Evolutionary conservation across 345 rosid species (phyloP), one percentile per base, ranked within the genome.

Genomic region (Camelina laxa): DNA sequence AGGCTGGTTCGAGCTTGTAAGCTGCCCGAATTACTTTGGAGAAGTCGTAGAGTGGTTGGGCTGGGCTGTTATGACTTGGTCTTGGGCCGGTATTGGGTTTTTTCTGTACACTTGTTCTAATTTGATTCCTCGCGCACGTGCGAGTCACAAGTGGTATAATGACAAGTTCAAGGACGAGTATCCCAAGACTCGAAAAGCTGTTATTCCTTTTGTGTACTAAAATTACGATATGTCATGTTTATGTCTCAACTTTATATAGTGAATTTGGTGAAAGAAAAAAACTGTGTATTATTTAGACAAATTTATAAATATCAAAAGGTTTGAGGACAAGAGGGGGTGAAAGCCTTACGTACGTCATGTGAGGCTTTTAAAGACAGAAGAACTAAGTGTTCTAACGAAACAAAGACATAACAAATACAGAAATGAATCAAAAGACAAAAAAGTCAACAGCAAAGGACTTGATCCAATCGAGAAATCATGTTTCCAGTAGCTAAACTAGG

Each of bases 1-100:
- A 60, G 95, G 96, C 5, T 84, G 80, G 90, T 90, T 96, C 59
- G 93, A 96, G 76, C 1, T 73, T n/a, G 91, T 89, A 31, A 90
- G 94, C 74, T 96, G 98, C 49, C 96, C 99, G 3, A 92, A 92
- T 58, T 92, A 96, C 70, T 81, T 88, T 0, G 98, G 99, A 10
- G 98, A 95, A 81, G 83, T 86, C 12, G 14, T 80, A 68, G 98
- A 95, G 83, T 95, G 96, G 99, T 47, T 84, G 27, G 99, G 98
- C 3, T 95, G 98, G 98, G 80, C 87, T 17, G 60, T 90, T 65
- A 92, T 92, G 96, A 87, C 90, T 3, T 92, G 87, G 88, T 96
- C 99, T 21, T 85, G 87, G 91, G 89, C 64, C 9, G 99, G 98
- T 2, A 45, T 92, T 27, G 98, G 85, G 20, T 92, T 91, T 74